phyloP scores from a whole-genome alignment of 2,329 filamentous ascomycete genomes.

The Stagonosporopsis cucurbitacearum region DNA sequence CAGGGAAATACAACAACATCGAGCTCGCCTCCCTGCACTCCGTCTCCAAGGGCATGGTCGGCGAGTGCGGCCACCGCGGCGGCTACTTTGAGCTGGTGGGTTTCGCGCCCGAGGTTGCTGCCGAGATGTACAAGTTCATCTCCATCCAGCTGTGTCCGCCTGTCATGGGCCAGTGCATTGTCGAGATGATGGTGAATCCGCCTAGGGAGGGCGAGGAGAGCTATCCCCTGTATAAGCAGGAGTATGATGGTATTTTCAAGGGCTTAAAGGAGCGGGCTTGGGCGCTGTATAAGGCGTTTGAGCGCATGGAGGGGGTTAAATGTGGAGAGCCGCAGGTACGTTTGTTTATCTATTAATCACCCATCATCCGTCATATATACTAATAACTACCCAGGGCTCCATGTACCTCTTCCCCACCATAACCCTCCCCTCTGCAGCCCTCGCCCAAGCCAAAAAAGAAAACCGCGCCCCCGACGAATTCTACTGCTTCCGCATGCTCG shows the following conservation, averaged over 20 bases:
- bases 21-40: constrained; percentile 93
- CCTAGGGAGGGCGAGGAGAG: constrained; percentile 83
- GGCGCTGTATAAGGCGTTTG: constrained; percentile 88
- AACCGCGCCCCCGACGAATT: constrained; percentile 85
- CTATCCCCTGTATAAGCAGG: constrained; percentile 80
- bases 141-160: constrained; percentile 96
- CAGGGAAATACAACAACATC: constrained; percentile 78
- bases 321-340: constrained; percentile 78
- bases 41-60: constrained; percentile 97
- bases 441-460: constrained; percentile 75
- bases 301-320: constrained; percentile 93
- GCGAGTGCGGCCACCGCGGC: constrained; percentile 96
- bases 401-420: constrained; percentile 99
- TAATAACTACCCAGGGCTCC: constrained; percentile 66
- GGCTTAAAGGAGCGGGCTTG: constrained; percentile 80
- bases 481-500: constrained; percentile 88
- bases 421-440: constrained; percentile 75
- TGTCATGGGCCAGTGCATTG: constrained; percentile 92
- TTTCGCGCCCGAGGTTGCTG: constrained; percentile 83
- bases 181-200: constrained; percentile 98
- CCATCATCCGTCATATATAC: neutral
- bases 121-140: constrained; percentile 98
- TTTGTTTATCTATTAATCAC: constrained; percentile 11
- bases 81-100: constrained; percentile 97
- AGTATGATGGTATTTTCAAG: constrained; percentile 83